Conservation (phyloP, 257 asterid species). For the Rauvolfia tetraphylla region DNA sequence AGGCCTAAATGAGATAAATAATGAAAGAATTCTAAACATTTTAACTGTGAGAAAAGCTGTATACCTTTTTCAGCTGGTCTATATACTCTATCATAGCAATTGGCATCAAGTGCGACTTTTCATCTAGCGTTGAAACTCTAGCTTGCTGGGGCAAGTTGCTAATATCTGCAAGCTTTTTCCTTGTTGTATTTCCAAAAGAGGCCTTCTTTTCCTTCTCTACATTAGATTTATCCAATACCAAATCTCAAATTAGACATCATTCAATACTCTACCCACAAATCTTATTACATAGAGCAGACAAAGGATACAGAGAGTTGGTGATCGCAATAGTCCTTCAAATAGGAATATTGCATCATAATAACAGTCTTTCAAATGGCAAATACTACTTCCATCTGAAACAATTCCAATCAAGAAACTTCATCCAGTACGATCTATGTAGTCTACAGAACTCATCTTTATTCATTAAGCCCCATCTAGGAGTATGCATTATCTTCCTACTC, state of each 20-base stretch:
- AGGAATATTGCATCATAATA: background rate
- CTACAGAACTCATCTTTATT: background rate
- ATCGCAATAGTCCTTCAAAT: background rate
- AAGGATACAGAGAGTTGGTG: background rate
- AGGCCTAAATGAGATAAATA: slow-evolving; percentile 14
- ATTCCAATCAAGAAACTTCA: background rate
- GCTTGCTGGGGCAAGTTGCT: slow-evolving; percentile 55
- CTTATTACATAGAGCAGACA: background rate
- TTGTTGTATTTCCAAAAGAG: slow-evolving; percentile 26
- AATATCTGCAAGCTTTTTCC: slow-evolving; percentile 64
- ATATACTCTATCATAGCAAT: slow-evolving; percentile 31
- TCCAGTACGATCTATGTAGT: background rate
- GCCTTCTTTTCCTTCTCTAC: slow-evolving; percentile 25
- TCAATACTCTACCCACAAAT: background rate
- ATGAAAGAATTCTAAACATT: background rate
- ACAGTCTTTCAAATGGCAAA: background rate
- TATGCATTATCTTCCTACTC: background rate
- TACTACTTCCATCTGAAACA: background rate
- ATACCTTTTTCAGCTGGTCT: slow-evolving; percentile 53
- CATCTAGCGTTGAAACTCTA: slow-evolving; percentile 24
- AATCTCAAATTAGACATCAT: background rate
- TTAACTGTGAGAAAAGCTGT: slow-evolving; percentile 11
- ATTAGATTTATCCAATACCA: slow-evolving; percentile 9
- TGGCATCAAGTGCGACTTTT: slow-evolving; percentile 29
- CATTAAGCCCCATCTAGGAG: background rate